Conservation (phyloP, 2,329 filamentous ascomycete genomes). For the Harringtonia aguacate region DNA sequence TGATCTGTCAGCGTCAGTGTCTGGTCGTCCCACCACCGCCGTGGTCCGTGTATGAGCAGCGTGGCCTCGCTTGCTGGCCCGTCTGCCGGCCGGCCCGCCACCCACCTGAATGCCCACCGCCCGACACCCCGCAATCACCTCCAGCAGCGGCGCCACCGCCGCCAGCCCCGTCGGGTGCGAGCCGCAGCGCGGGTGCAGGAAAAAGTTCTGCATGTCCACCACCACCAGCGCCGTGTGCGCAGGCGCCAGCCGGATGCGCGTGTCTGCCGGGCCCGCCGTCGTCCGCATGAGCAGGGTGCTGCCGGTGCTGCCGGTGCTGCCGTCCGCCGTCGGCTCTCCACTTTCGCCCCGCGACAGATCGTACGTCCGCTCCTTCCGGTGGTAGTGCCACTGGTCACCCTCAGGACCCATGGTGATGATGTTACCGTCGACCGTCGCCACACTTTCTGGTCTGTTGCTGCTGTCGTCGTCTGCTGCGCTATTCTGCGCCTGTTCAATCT, state of each 20-base stretch:
- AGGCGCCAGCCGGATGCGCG: constrained; percentile 42
- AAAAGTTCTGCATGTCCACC: constrained; percentile 46
- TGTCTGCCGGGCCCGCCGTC: constrained; percentile 30
- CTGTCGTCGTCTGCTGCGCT: no score
- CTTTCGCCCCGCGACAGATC: constrained; percentile 17
- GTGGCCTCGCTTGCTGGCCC: background rate
- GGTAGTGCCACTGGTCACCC: constrained; percentile 21
- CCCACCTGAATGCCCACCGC: constrained; percentile 34
- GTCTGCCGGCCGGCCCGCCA: background rate
- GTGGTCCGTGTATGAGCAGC: no score
- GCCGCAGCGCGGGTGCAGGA: constrained; percentile 31
- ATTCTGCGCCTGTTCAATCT: no score
- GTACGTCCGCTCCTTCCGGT: constrained; percentile 16
- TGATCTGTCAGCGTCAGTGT: background rate
- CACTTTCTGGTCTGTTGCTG: no score
- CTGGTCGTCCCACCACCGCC: background rate
- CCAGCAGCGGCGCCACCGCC: constrained; percentile 27
- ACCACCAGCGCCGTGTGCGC: constrained; percentile 21
- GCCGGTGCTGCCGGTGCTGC: no score
- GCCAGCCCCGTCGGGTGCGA: constrained; percentile 28
- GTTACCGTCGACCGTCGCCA: no score
- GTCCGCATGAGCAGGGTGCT: no score
- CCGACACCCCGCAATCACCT: constrained; percentile 33
- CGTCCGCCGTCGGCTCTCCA: constrained; percentile 18
- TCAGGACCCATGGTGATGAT: constrained; percentile 18